Conservation (phyloP, 75 land plant species). For the Selaginella moellendorffii region DNA sequence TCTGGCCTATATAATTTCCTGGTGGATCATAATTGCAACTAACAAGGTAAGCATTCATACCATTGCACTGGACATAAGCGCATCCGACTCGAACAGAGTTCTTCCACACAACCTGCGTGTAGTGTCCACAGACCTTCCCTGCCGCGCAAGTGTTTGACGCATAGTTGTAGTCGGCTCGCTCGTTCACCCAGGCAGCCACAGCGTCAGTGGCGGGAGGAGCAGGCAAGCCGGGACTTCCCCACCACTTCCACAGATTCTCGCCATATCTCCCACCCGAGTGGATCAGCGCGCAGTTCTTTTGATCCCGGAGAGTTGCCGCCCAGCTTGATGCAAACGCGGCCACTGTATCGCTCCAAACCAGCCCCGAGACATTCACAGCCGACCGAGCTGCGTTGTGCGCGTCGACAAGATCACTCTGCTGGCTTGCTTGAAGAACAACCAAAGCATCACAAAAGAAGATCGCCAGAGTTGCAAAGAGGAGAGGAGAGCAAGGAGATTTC, state of each 20-base stretch:
- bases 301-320: background rate
- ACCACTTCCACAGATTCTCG: background rate
- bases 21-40: background rate
- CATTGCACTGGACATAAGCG: background rate
- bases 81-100: background rate
- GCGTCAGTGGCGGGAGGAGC: constrained; percentile 20
- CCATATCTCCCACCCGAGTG: background rate
- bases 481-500: no score
- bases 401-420: background rate
- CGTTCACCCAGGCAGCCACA: constrained; percentile 31
- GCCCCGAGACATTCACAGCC: background rate
- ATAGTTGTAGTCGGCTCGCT: constrained; percentile 30
- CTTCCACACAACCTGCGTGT: background rate
- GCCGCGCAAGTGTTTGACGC: constrained; percentile 24
- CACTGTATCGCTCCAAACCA: background rate
- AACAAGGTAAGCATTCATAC: background rate
- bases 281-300: background rate
- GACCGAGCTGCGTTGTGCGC: background rate
- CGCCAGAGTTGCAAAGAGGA: no score
- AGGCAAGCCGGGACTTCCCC: background rate
- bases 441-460: no score
- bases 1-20: background rate
- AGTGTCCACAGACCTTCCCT: constrained; percentile 22
- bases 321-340: background rate
- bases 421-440: background rate